A percentile compares a stretch with the other conserved stretches of the same genome.
phyloP scores from a whole-genome alignment of 2,329 filamentous ascomycete genomes.

The Hypomyces perniciosus region DNA sequence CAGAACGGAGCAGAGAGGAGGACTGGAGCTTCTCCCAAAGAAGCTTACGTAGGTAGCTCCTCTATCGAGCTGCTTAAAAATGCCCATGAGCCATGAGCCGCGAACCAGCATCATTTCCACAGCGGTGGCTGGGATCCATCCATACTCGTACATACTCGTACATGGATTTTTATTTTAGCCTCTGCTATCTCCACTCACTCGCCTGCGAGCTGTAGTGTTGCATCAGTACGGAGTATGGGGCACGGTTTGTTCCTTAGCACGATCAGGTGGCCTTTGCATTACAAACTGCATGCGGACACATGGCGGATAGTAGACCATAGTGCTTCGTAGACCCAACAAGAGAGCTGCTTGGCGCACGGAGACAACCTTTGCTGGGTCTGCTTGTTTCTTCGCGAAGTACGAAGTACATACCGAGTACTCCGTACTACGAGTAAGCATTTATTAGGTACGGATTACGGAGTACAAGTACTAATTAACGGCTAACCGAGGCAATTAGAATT shows the following conservation, averaged over 20 bases:
- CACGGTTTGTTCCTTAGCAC: slow-evolving; percentile 10
- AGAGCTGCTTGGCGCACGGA: neutral
- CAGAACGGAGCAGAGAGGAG: no score
- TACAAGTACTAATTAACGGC: neutral
- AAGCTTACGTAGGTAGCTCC: no score
- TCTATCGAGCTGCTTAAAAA: no score
- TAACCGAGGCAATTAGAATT: no score
- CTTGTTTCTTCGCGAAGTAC: neutral
- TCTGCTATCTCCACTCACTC: neutral
- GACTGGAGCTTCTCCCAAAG: no score
- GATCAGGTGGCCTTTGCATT: slow-evolving; percentile 3
- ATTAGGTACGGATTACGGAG: neutral
- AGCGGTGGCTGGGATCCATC: no score
- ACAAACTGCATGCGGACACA: slow-evolving; percentile 1
- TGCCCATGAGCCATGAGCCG: no score
- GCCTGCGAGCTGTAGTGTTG: slow-evolving; percentile 10
- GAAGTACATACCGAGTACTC: no score
- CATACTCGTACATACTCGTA: no score
- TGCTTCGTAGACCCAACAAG: no score
- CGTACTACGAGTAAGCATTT: neutral
- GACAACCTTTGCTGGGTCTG: neutral
- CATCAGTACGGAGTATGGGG: slow-evolving; percentile 1
- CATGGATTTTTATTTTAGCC: no score
- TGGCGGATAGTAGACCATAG: neutral
- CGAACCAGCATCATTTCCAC: no score